Evolutionary conservation across 208 protist species (phyloP).

Genomic region (Naegleria gruberi): DNA sequence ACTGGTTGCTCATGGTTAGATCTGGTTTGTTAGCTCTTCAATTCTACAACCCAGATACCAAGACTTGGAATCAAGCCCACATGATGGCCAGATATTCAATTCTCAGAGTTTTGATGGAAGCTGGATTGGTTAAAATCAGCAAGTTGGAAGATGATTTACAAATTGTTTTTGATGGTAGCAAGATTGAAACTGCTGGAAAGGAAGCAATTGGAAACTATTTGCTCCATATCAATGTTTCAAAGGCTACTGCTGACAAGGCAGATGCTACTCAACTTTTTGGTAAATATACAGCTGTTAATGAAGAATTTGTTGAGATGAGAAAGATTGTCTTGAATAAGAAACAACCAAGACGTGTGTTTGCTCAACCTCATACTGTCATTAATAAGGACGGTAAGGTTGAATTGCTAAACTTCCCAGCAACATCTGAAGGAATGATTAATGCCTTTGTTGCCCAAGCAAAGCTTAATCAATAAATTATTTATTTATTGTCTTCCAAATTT

Average conservation of each 20-base stretch:
- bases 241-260: constrained; percentile 57
- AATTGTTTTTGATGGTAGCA: constrained; percentile 56
- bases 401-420: constrained; percentile 51
- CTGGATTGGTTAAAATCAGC: constrained; percentile 53
- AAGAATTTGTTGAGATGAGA: constrained; percentile 55
- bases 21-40: constrained; percentile 71
- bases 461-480: not conserved
- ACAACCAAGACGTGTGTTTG: constrained; percentile 74
- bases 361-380: constrained; percentile 60
- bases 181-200: constrained; percentile 63
- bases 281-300: constrained; percentile 53
- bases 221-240: constrained; percentile 59
- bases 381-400: constrained; percentile 42
- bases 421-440: constrained; percentile 49
- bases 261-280: constrained; percentile 53
- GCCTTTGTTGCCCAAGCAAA: constrained; percentile 39
- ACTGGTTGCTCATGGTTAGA: constrained; percentile 82
- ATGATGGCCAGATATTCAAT: constrained; percentile 79
- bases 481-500: not conserved
- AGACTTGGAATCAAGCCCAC: constrained; percentile 75
- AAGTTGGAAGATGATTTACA: constrained; percentile 46
- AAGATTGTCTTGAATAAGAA: constrained; percentile 58
- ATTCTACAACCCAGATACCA: constrained; percentile 70
- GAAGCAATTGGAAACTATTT: constrained; percentile 62
- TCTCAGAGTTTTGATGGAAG: constrained; percentile 57